These are phyloP conservation scores for Achaetomiella virescens DNA, from an alignment of 495 filamentous ascomycete species.

Conservation along the genomic window DNA sequence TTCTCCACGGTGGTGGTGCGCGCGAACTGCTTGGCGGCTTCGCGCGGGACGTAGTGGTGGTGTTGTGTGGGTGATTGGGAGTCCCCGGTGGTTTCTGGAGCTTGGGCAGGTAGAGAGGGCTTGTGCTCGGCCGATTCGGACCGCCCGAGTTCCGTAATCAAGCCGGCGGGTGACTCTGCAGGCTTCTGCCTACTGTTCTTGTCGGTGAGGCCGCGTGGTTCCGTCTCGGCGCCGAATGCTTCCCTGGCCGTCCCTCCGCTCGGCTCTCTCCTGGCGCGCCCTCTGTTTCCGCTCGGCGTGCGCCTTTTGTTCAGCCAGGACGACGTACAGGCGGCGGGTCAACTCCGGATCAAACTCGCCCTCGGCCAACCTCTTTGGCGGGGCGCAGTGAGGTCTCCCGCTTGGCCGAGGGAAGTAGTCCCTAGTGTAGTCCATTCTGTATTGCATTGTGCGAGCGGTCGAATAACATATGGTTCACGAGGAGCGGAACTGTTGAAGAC, in stretches of 20 bases:
- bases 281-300: conserved; percentile 15
- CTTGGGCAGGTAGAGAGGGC: conserved; percentile 1
- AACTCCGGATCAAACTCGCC: conserved; percentile 47
- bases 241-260: not conserved
- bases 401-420: conserved; percentile 10
- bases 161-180: conserved; percentile 7
- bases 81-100: not conserved
- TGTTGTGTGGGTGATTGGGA: not conserved
- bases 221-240: not conserved
- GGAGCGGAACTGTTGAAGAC: not conserved
- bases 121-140: conserved; percentile 20
- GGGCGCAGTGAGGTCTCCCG: not conserved
- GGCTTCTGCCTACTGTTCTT: not conserved
- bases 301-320: conserved; percentile 40
- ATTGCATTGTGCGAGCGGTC: conserved; percentile 13
- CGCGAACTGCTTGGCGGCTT: conserved; percentile 45
- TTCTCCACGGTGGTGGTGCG: conserved; percentile 39
- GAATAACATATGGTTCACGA: not conserved
- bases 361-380: conserved; percentile 17
- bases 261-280: not conserved
- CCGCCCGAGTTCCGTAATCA: conserved; percentile 14
- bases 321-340: conserved; percentile 37
- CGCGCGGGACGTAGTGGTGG: conserved; percentile 36
- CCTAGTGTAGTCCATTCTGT: conserved; percentile 19
- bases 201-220: conserved; percentile 4